Evolutionary conservation across 116 monocot genomes (phyloP), one percentile per base, ranked within the genome.

Genomic region (Iris pallida): DNA sequence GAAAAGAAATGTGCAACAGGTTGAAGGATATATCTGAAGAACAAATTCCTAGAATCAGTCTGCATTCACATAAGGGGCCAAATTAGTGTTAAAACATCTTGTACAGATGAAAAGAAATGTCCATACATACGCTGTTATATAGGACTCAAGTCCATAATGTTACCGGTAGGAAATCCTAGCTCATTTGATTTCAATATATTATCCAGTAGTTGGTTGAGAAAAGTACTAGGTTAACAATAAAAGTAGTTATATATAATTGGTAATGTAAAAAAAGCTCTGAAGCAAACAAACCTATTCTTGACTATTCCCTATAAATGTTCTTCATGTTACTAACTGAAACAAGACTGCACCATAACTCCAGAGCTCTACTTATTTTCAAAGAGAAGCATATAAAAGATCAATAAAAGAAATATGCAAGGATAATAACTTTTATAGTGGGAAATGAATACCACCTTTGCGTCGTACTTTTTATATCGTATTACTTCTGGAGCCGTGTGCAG

Each of bases 401-500:
- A 54, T n/a, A n/a, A n/a, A n/a, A n/a, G n/a, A n/a, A n/a, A n/a
- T 8, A 54, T 47, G 53, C 14, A 14, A 58, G 11, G 13, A 65
- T 40, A 63, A 53, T 40, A 71, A 49, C 10, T 79, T 61, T 52
- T 19, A 16, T 15, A 7, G 18, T 17, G 43, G 54, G 48, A 73
- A 19, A 41, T 42, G 43, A 45, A 9, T 6, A 15, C 82, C 77
- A 99, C 99, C 99, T 99, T 99, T 30, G 99, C 90, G 79, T 99
- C 88, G 73, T 99, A 99, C 66, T 90, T 99, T 69, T 99, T 85
- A 71, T 79, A 63, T 71, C 88, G 83, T 93, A 99, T 93, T 74
- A 99, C 90, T 81, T 99, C 99, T 48, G 99, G 99, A 63, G 99
- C 99, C 99, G 93, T 99, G 79, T 99, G 93, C 44, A 99, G 86